Evolutionary conservation across 345 rosid species (phyloP), one percentile per base, ranked within the genome.

Genomic region (Odontarrhena argentea): DNA sequence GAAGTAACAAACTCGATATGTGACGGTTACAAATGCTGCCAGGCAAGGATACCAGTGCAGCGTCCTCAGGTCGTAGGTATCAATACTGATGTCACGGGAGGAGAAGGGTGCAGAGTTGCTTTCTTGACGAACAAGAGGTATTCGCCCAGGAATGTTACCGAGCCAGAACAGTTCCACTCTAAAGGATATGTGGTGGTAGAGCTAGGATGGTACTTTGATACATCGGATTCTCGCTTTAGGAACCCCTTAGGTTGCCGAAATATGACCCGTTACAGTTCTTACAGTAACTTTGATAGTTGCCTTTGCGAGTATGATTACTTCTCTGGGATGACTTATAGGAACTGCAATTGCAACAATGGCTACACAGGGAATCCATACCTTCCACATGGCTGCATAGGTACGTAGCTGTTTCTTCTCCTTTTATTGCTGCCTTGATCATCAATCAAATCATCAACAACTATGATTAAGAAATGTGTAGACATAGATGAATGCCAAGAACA

Each of bases 351-450:
- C 58, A 9, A 13, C 8, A 0, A 6, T 11, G 87, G 82, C 38
- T 83, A 63, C 55, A 55, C 34, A n/a, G 87, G 85, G 35, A 82
- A 77, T 44, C 75, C 86, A 30, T 77, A 77, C 50, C 48, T 79
- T 46, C 6, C 0, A 37, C 6, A 28, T 60, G 85, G 77, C 30
- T 81, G 82, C 45, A 38, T 36, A 55, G 82, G 85, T 78, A 74
- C 32, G 13, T 71, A 12, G 47, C 53, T 15, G 25, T 60, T 56
- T 59, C 10, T 38, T 30, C 8, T 43, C 35, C 7, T 11, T 55
- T 30, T 0, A 9, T 14, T 55, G 32, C 3, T 46, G 10, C 14
- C 9, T 63, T 63, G 58, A 13, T 0, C 5, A 46, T 12, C n/a
- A 3, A 40, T 10, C 53, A 65, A 4, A 14, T 25, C 9, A 32